Evolutionary conservation across 1,284 basidiomycete genomes (phyloP), one percentile per base, ranked within the genome.

Genomic region (Inonotus hispidus): DNA sequence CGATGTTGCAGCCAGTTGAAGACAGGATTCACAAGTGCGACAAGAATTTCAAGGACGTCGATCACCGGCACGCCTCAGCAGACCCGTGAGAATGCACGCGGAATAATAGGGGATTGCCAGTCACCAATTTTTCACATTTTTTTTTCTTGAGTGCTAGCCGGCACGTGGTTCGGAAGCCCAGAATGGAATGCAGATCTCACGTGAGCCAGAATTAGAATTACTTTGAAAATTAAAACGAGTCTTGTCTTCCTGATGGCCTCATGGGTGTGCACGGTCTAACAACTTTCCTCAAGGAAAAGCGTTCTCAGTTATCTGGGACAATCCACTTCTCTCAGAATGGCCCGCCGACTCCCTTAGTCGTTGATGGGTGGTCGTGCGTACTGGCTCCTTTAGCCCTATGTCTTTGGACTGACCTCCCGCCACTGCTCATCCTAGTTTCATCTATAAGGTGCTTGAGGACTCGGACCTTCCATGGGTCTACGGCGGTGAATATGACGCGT

Each of bases 301-400:
- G 82, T 54, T 81, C 82, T 49, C 70, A 76, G 3, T 74, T 93
- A 53, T 84, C 87, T 19, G 78, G 74, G 60, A 77, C 80, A 0
- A 67, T 83, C 38, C 71, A 74, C 35, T 71, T 85, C 66, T 68
- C 71, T 56, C 50, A 46, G 63, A 25, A 66, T 45, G 60, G 59
- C 10, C 59, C 41, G 37, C 53, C 54, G 27, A 64, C 66, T 43
- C 62, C 56, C 10, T 76, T 93, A 63, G 85, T 95, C 1, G 82
- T 95, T 43, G 93, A 95, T 75, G 91, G 84, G 47, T 93, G 89
- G 91, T 92, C 92, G 92, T 94, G 72, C 84, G 92, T 84, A 53
- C 32, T 52, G 58, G 59, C 45, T 63, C 49, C n/a, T 19, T 38
- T 25, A n/a, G 21, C 62, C 13, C 37, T n/a, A 46, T 37, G 23